Conservation (phyloP, 176 grass and related monocot species). For the Puccinellia tenuiflora region DNA sequence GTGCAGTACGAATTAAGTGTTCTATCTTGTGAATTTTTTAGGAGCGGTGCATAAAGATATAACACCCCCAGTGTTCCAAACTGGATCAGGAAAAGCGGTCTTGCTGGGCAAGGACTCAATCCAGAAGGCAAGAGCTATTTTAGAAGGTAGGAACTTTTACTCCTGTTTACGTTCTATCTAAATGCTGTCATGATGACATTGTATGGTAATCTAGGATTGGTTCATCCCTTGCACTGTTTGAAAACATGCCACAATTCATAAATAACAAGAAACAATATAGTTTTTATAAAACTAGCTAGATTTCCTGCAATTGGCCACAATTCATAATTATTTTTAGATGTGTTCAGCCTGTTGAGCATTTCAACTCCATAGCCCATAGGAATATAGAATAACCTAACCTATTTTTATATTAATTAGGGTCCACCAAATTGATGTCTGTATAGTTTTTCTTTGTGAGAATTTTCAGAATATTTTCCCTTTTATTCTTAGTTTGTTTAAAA, state of each 20-base stretch:
- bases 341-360: neutral
- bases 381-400: neutral
- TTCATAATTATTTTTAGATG: too few species aligned
- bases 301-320: neutral
- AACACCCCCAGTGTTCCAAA: conserved; percentile 37
- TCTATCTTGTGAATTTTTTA: conserved; percentile 18
- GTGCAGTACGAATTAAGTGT: neutral
- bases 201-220: neutral
- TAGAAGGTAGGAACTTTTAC: conserved; percentile 34
- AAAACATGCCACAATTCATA: neutral
- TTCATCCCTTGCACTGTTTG: neutral
- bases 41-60: neutral
- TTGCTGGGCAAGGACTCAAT: conserved; percentile 22
- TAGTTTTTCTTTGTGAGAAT: neutral
- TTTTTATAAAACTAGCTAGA: neutral
- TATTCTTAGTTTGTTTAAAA: neutral
- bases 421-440: neutral
- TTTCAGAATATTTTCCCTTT: neutral
- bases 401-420: neutral
- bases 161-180: neutral
- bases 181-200: neutral
- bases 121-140: conserved; percentile 37
- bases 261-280: conserved; percentile 7
- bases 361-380: neutral
- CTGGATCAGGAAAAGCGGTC: conserved; percentile 33